Evolutionary conservation across 2,329 filamentous ascomycete genomes (phyloP).

Genomic region (Neodidymelliopsis sp.): DNA sequence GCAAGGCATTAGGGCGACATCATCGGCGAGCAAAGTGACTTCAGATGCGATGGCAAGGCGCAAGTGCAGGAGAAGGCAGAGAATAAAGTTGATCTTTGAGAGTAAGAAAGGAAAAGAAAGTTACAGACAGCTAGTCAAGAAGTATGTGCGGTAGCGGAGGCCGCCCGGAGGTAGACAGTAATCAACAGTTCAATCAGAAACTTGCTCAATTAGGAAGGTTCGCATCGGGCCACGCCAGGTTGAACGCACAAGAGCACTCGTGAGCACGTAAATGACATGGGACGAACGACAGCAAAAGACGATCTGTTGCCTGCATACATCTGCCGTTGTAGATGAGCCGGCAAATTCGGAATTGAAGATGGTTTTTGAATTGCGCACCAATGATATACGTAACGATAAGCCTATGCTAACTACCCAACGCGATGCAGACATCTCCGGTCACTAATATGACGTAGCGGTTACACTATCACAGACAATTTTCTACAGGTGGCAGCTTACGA

Average conservation of each 20-base stretch:
- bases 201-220: slow-evolving; percentile 3
- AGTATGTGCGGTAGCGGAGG: slow-evolving; percentile 1
- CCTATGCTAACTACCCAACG: background rate
- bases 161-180: slow-evolving; percentile 7
- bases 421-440: background rate
- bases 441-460: background rate
- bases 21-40: background rate
- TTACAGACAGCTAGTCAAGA: slow-evolving; percentile 1
- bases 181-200: background rate
- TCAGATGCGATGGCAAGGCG: background rate
- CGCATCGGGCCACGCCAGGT: background rate
- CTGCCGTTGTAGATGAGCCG: background rate
- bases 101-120: slow-evolving; percentile 4
- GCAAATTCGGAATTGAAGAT: background rate
- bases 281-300: background rate
- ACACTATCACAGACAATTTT: background rate
- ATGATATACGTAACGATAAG: background rate
- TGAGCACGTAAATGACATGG: background rate
- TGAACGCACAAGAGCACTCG: background rate
- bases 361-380: background rate
- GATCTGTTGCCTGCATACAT: background rate
- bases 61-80: background rate
- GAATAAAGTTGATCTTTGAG: slow-evolving; percentile 11
- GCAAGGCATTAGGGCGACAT: background rate
- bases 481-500: background rate